Evolutionary conservation across 495 filamentous ascomycete species (phyloP).

Genomic region (Lichenothelia convexa): DNA sequence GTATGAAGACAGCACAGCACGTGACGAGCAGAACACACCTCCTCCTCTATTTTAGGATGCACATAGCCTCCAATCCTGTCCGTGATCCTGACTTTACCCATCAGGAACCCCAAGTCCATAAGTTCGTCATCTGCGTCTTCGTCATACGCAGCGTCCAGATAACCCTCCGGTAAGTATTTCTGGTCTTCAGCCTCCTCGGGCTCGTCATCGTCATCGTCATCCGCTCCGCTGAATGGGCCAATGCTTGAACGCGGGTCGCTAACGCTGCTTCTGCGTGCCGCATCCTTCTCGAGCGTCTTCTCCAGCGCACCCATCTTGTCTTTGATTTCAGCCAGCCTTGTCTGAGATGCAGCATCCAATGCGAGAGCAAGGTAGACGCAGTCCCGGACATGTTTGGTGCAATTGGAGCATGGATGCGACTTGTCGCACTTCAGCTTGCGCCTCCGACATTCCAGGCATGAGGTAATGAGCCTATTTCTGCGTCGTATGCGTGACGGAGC

Average conservation of each 20-base stretch:
- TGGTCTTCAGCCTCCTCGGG: conserved; percentile 29
- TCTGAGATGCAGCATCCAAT: conserved; percentile 39
- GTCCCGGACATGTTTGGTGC: conserved; percentile 37
- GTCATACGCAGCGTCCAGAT: conserved; percentile 44
- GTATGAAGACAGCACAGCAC: too few relatives aligned
- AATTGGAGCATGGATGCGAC: conserved; percentile 51
- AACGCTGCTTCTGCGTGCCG: conserved; percentile 16
- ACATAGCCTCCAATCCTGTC: conserved; percentile 45
- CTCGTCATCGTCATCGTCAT: conserved; percentile 11
- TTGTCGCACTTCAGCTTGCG: conserved; percentile 74
- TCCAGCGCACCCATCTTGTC: conserved; percentile 50
- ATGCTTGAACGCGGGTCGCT: conserved; percentile 3
- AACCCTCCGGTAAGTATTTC: conserved; percentile 31
- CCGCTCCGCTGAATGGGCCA: conserved; percentile 8
- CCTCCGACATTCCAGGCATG: conserved; percentile 52
- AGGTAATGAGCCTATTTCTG: conserved; percentile 49
- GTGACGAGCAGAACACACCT: conserved; percentile 39
- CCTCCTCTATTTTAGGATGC: conserved; percentile 42
- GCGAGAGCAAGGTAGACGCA: conserved; percentile 48
- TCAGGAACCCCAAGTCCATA: conserved; percentile 47
- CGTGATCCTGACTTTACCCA: conserved; percentile 54
- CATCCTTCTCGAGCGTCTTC: conserved; percentile 38
- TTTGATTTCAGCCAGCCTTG: conserved; percentile 47
- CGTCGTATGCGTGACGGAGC: conserved; percentile 31
- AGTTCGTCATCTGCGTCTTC: conserved; percentile 42